phyloP scores from a whole-genome alignment of 495 filamentous ascomycete species.

The Annulohypoxylon bovei region DNA sequence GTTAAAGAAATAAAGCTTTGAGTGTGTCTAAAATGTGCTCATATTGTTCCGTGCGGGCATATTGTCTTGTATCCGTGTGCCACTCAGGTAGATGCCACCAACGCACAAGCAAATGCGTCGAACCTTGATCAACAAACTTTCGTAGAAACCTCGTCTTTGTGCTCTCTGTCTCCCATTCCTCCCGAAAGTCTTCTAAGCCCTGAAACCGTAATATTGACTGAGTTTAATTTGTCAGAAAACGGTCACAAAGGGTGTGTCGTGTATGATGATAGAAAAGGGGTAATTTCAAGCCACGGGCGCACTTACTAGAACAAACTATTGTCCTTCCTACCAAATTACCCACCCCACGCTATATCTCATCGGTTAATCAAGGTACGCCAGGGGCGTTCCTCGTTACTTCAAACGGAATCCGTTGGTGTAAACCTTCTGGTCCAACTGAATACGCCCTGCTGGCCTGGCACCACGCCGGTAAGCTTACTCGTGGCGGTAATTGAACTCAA shows the following conservation, averaged over 20 bases:
- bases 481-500: not conserved
- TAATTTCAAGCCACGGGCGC: not conserved
- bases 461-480: conserved; percentile 15
- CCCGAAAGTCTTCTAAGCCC: not conserved
- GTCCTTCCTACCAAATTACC: not conserved
- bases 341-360: not conserved
- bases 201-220: not conserved
- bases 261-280: not conserved
- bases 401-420: conserved; percentile 16
- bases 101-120: not conserved
- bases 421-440: not conserved
- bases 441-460: not conserved
- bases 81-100: not conserved
- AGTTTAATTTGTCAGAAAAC: not conserved
- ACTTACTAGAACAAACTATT: not conserved
- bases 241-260: not conserved
- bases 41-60: not conserved
- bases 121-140: not conserved
- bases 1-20: not conserved
- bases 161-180: not conserved
- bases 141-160: not conserved
- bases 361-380: not conserved
- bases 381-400: not conserved
- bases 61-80: not conserved
- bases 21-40: not conserved